These are phyloP conservation scores for Postia placenta DNA, from an alignment of 768 basidiomycete genomes.

Conservation along the genomic window DNA sequence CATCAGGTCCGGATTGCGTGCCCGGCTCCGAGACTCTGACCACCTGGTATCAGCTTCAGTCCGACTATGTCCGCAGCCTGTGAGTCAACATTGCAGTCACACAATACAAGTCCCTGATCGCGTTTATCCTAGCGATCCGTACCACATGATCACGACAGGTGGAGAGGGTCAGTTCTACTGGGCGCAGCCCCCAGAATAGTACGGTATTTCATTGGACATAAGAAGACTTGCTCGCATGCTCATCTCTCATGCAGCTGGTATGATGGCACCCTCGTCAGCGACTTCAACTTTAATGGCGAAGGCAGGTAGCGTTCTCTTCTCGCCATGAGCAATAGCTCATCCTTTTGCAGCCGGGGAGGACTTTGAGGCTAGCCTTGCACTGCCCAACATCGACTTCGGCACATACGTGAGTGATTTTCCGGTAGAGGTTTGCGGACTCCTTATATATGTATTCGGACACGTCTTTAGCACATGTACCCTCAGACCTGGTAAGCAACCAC, in stretches of 20 bases:
- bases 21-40: constrained; percentile 39
- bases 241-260: constrained; percentile 26
- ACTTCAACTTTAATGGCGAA: constrained; percentile 55
- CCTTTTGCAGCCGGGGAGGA: constrained; percentile 43
- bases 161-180: constrained; percentile 54
- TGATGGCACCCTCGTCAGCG: constrained; percentile 37
- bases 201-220: not conserved
- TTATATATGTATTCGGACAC: not conserved
- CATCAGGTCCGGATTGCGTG: constrained; percentile 41
- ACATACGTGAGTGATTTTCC: constrained; percentile 37
- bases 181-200: constrained; percentile 34
- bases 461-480: constrained; percentile 17
- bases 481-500: constrained; percentile 15
- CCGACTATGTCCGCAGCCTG: constrained; percentile 46
- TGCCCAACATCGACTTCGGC: constrained; percentile 51
- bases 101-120: too few species aligned
- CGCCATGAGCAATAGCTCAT: not conserved
- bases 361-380: constrained; percentile 40
- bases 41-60: constrained; percentile 47
- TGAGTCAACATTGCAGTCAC: constrained; percentile 26
- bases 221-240: not conserved
- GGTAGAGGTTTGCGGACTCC: not conserved
- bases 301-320: constrained; percentile 20
- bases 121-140: constrained; percentile 33
- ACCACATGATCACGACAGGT: constrained; percentile 50